Conservation (phyloP, 306 rosid genomes). For the Urtica urens region DNA sequence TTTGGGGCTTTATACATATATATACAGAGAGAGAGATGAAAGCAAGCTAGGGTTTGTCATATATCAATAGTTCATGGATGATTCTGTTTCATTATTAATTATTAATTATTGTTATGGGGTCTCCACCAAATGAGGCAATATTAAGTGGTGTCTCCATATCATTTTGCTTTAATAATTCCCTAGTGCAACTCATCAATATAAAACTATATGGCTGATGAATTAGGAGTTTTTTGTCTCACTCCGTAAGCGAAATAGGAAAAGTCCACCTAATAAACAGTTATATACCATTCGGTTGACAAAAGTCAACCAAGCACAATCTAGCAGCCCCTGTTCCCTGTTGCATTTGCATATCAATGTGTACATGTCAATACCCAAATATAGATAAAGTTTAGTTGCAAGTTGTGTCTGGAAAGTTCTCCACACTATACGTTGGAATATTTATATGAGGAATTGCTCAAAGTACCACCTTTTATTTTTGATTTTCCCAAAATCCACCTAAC, state of each 20-base stretch:
- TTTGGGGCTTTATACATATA: constrained; percentile 26
- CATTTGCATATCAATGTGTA: neutral
- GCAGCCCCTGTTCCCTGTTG: constrained; percentile 10
- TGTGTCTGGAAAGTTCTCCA: too few relatives aligned
- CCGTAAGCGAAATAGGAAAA: constrained; percentile 22
- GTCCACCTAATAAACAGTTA: constrained; percentile 15
- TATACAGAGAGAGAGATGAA: constrained; percentile 1
- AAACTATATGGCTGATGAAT: neutral
- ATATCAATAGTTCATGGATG: neutral
- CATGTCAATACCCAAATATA: neutral
- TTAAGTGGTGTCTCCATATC: constrained; percentile 34
- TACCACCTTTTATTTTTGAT: too few relatives aligned
- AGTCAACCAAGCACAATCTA: constrained; percentile 5
- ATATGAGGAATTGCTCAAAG: too few relatives aligned
- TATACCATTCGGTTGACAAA: neutral
- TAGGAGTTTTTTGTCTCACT: constrained; percentile 5
- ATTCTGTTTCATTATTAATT: neutral
- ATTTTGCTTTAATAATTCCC: constrained; percentile 9
- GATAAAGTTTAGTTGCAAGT: neutral
- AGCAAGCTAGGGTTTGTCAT: constrained; percentile 9
- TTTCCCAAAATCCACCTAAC: too few relatives aligned
- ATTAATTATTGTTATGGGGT: constrained; percentile 24
- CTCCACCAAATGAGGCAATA: constrained; percentile 32
- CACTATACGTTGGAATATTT: too few relatives aligned
- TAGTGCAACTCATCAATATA: constrained; percentile 3